These are phyloP conservation scores for Kurtzmaniella natalensis DNA, from an alignment of 1,139 yeast genomes.

Conservation along the genomic window DNA sequence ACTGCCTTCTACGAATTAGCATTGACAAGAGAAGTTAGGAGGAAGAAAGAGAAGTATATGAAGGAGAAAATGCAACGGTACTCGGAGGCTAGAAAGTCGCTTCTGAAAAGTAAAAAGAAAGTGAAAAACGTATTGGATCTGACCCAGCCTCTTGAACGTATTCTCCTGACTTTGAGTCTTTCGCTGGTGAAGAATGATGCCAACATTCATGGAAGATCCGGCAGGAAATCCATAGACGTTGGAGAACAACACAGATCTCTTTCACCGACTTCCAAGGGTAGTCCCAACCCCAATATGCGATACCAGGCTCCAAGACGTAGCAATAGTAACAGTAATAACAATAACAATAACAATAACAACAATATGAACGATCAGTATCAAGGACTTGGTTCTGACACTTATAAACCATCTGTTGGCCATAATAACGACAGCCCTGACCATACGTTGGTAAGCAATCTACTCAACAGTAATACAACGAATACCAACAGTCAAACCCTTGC, in stretches of 20 bases:
- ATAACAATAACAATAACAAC: no score
- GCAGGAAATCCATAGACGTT: background rate
- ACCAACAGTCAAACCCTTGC: no score
- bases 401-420: no score
- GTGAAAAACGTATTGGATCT: conserved; percentile 42
- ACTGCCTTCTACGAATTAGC: conserved; percentile 84
- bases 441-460: no score
- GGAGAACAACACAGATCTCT: conserved; percentile 1
- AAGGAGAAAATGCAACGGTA: conserved; percentile 38
- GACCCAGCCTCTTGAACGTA: conserved; percentile 39
- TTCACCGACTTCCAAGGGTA: background rate
- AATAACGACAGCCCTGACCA: no score
- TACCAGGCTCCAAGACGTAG: no score
- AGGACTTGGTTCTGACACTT: no score
- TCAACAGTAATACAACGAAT: no score
- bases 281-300: background rate
- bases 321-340: no score
- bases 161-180: conserved; percentile 36
- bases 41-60: conserved; percentile 30
- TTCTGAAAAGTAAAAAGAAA: conserved; percentile 47
- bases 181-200: conserved; percentile 18
- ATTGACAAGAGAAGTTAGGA: conserved; percentile 54
- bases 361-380: no score
- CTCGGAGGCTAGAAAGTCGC: conserved; percentile 34
- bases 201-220: conserved; percentile 2